phyloP scores from a whole-genome alignment of 2,329 filamentous ascomycete genomes.

The Pestalotiopsis sp. region DNA sequence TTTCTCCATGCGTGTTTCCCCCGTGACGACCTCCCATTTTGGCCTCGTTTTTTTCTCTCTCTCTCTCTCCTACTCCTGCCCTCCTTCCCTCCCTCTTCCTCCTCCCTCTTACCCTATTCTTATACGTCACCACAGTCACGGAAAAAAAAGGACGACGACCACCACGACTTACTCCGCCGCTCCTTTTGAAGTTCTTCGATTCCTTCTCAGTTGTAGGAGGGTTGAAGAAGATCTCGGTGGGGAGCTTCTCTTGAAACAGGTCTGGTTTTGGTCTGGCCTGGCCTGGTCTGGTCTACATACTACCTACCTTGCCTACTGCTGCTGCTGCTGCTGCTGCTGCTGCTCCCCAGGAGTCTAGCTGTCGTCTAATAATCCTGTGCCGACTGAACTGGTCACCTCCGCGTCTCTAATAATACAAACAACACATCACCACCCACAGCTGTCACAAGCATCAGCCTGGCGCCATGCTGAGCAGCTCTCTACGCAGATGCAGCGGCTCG shows the following conservation, averaged over 20 bases:
- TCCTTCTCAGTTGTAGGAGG: conserved; percentile 22
- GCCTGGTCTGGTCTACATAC: conserved; percentile 6
- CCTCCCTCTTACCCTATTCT: conserved; percentile 13
- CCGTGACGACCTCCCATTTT: background rate
- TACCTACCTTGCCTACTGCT: background rate
- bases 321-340: too few relatives aligned
- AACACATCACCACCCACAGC: conserved; percentile 3
- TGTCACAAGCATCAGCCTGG: conserved; percentile 36
- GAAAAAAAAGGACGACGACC: conserved; percentile 6
- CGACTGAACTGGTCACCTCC: background rate
- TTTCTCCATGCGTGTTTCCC: conserved; percentile 7
- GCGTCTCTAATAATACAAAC: background rate
- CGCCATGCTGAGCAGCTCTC: conserved; percentile 72
- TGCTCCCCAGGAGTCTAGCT: too few relatives aligned
- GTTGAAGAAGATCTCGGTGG: conserved; percentile 24
- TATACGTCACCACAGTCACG: conserved; percentile 14
- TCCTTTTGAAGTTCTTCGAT: conserved; percentile 35
- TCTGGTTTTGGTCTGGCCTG: conserved; percentile 17
- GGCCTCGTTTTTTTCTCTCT: background rate
- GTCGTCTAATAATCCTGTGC: too few relatives aligned
- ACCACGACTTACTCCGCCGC: conserved; percentile 49
- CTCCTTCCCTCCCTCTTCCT: conserved; percentile 16
- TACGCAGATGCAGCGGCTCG: conserved; percentile 65
- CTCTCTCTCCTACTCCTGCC: conserved; percentile 6
- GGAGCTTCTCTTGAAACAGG: conserved; percentile 16